phyloP scores from a whole-genome alignment of 139 green algal species.

The Deuterostichococcus epilithicus region DNA sequence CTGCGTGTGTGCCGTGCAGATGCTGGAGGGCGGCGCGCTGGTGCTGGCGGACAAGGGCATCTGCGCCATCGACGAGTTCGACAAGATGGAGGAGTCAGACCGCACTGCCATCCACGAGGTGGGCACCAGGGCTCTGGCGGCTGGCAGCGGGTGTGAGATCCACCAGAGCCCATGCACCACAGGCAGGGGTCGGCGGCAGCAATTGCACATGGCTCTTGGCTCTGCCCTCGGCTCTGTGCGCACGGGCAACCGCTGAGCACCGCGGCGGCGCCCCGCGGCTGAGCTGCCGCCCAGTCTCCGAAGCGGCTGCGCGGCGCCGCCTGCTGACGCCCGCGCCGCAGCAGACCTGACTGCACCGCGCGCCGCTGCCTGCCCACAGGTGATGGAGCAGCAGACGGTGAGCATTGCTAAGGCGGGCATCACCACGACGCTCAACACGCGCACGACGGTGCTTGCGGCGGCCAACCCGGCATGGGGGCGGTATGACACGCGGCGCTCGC shows the following conservation, averaged over 20 bases:
- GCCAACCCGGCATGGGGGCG: conserved; percentile 95
- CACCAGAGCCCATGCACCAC: too few relatives aligned
- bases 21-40: conserved; percentile 93
- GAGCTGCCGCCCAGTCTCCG: too few relatives aligned
- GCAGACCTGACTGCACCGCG: too few relatives aligned
- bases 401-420: conserved; percentile 99
- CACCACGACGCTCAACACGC: conserved; percentile 98
- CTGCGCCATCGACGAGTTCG: conserved; percentile 99
- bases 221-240: too few relatives aligned
- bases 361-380: conserved; percentile 25
- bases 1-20: too few relatives aligned
- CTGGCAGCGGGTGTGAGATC: too few relatives aligned
- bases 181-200: too few relatives aligned
- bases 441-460: conserved; percentile 88
- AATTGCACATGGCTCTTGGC: too few relatives aligned
- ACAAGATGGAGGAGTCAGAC: conserved; percentile 99
- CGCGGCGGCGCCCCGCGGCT: too few relatives aligned
- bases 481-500: conserved; percentile 87
- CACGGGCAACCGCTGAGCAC: too few relatives aligned
- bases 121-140: conserved; percentile 25
- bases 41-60: conserved; percentile 98
- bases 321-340: too few relatives aligned
- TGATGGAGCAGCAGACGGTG: conserved; percentile 98
- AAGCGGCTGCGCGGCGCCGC: too few relatives aligned
- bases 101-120: conserved; percentile 98